phyloP scores from a whole-genome alignment of 495 filamentous ascomycete species.

The Penicillium fimorum region DNA sequence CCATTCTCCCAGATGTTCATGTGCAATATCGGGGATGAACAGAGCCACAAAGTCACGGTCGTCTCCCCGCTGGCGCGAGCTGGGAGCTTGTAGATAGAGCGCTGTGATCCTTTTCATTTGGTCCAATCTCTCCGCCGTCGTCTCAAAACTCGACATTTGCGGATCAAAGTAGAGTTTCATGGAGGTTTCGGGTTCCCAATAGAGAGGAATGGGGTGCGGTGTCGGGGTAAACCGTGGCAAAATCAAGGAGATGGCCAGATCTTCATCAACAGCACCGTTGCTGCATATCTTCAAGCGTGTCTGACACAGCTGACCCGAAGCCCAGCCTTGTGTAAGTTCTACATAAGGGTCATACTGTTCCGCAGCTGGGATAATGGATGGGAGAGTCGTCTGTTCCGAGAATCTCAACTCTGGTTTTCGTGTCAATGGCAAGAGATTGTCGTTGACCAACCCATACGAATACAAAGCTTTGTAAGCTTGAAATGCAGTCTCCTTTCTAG shows the following conservation, averaged over 20 bases:
- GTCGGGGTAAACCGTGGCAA: slow-evolving; percentile 44
- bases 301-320: slow-evolving; percentile 31
- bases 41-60: slow-evolving; percentile 45
- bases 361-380: slow-evolving; percentile 47
- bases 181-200: slow-evolving; percentile 47
- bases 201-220: slow-evolving; percentile 45
- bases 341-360: slow-evolving; percentile 65
- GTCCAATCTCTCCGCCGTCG: slow-evolving; percentile 14
- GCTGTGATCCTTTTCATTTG: slow-evolving; percentile 43
- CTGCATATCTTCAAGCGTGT: slow-evolving; percentile 31
- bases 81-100: slow-evolving; percentile 51
- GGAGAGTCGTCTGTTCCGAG: slow-evolving; percentile 13
- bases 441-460: slow-evolving; percentile 67
- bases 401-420: slow-evolving; percentile 24
- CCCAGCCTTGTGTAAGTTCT: slow-evolving; percentile 57
- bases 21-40: slow-evolving; percentile 31
- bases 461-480: slow-evolving; percentile 74
- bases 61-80: slow-evolving; percentile 32
- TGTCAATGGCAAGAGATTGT: slow-evolving; percentile 69
- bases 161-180: slow-evolving; percentile 39
- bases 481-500: slow-evolving; percentile 81
- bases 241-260: slow-evolving; percentile 44
- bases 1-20: slow-evolving; percentile 26
- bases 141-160: slow-evolving; percentile 15
- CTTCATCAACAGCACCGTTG: slow-evolving; percentile 27